These are phyloP conservation scores for Debaryomyces hansenii DNA, from an alignment of 805 yeast species.

Conservation along the genomic window DNA sequence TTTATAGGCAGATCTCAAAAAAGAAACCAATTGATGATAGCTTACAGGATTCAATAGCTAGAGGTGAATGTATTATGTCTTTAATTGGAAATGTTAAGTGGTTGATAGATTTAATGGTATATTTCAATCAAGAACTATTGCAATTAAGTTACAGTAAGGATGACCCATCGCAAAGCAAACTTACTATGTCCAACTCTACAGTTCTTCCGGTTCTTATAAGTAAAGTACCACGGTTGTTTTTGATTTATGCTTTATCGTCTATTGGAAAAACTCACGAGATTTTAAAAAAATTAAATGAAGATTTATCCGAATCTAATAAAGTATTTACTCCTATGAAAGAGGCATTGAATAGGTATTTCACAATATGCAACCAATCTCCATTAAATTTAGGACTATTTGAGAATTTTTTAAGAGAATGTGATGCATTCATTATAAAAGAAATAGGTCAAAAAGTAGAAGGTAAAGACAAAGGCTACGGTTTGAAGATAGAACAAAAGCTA, in stretches of 20 bases:
- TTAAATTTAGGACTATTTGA: conserved; percentile 58
- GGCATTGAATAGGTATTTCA: conserved; percentile 50
- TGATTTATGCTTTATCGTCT: conserved; percentile 66
- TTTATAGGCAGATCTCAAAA: conserved; percentile 65
- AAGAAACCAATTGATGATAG: conserved; percentile 54
- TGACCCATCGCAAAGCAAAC: conserved; percentile 15
- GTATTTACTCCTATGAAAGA: conserved; percentile 51
- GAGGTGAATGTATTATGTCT: conserved; percentile 62
- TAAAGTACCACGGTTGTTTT: conserved; percentile 67
- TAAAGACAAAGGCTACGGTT: conserved; percentile 29
- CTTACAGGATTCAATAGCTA: conserved; percentile 50
- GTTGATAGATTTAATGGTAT: conserved; percentile 77
- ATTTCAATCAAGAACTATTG: conserved; percentile 69
- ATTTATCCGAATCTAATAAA: conserved; percentile 40
- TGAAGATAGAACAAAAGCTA: conserved; percentile 59
- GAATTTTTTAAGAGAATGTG: conserved; percentile 60
- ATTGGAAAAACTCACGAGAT: conserved; percentile 62
- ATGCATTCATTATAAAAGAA: conserved; percentile 34
- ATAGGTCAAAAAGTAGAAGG: conserved; percentile 15
- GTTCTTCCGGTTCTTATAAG: conserved; percentile 62
- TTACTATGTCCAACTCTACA: conserved; percentile 37
- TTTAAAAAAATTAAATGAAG: conserved; percentile 56
- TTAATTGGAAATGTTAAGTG: conserved; percentile 81
- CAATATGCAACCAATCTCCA: conserved; percentile 51
- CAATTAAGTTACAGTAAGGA: conserved; percentile 36